Percentiles rank a stretch among this genome's conserved stretches.
Evolutionary conservation across 1,284 basidiomycete genomes (phyloP).

Genomic region (Heterobasidion parviporum): DNA sequence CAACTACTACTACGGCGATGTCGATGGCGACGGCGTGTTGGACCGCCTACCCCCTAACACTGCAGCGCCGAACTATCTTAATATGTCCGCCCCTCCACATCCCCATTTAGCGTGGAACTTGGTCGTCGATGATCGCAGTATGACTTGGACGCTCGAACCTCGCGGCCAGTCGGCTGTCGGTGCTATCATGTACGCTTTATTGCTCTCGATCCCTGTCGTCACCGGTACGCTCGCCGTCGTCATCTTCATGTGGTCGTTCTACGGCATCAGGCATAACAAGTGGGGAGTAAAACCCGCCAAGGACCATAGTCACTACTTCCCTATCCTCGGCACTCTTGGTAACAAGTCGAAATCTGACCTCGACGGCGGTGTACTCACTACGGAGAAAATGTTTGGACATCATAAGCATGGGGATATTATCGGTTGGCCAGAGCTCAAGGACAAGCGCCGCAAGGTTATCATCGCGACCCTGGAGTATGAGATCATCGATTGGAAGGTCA

Average conservation of each 20-base stretch:
- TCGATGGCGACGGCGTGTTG: conserved; percentile 78
- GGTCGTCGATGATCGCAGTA: conserved; percentile 65
- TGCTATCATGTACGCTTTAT: conserved; percentile 78
- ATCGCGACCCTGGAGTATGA: conserved; percentile 92
- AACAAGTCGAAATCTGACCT: conserved; percentile 61
- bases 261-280: conserved; percentile 89
- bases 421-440: conserved; percentile 88
- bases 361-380: conserved; percentile 36
- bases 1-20: conserved; percentile 86
- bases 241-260: conserved; percentile 92
- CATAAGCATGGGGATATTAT: conserved; percentile 60
- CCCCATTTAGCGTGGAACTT: conserved; percentile 84
- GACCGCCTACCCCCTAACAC: conserved; percentile 88
- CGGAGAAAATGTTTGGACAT: conserved; percentile 58
- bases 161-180: conserved; percentile 75
- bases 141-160: conserved; percentile 73
- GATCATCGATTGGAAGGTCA: conserved; percentile 92
- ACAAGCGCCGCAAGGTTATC: conserved; percentile 82
- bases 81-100: conserved; percentile 77
- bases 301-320: conserved; percentile 64
- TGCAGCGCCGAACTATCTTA: conserved; percentile 77
- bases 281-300: conserved; percentile 74
- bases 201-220: conserved; percentile 75
- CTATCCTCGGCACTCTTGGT: conserved; percentile 58
- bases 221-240: conserved; percentile 77